phyloP scores from a whole-genome alignment of 192 early-diverging fungal species.

The Fimicolochytrium jonesii region DNA sequence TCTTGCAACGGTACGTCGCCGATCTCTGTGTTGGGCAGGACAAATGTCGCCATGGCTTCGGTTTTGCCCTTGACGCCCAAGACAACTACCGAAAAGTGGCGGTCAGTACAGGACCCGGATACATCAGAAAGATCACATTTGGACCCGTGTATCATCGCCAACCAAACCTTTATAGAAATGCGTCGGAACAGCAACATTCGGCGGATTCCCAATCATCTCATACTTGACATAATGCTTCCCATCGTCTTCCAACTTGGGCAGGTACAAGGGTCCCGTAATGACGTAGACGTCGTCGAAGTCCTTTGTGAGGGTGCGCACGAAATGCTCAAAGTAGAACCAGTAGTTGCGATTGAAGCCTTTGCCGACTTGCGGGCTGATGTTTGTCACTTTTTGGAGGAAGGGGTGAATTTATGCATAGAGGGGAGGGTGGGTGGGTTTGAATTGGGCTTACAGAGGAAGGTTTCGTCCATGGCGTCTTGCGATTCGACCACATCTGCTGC shows the following conservation, averaged over 20 bases:
- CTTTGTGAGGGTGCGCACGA: conserved; percentile 66
- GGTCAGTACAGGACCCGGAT: not conserved
- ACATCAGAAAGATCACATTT: not conserved
- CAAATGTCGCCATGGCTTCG: conserved; percentile 64
- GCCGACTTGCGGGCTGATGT: conserved; percentile 34
- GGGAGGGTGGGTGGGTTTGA: not conserved
- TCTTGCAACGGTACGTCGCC: conserved; percentile 59
- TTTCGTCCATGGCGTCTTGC: conserved; percentile 76
- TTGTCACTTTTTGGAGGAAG: conserved; percentile 21
- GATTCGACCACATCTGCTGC: conserved; percentile 79
- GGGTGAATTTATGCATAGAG: not conserved
- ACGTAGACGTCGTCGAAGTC: conserved; percentile 81
- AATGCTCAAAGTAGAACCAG: conserved; percentile 85
- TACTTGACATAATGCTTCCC: conserved; percentile 64
- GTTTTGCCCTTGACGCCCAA: conserved; percentile 54
- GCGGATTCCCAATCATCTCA: conserved; percentile 83
- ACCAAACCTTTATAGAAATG: conserved; percentile 78
- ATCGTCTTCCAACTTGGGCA: conserved; percentile 68
- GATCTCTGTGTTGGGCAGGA: conserved; percentile 78
- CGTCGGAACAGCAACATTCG: conserved; percentile 85
- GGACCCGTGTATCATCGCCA: no score
- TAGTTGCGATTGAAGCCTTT: conserved; percentile 89
- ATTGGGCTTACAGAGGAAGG: conserved; percentile 57
- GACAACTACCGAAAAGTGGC: conserved; percentile 44
- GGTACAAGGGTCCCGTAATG: conserved; percentile 81